phyloP scores from a whole-genome alignment of 352 stramenopile species.

The Phytopythium kandeliae region DNA sequence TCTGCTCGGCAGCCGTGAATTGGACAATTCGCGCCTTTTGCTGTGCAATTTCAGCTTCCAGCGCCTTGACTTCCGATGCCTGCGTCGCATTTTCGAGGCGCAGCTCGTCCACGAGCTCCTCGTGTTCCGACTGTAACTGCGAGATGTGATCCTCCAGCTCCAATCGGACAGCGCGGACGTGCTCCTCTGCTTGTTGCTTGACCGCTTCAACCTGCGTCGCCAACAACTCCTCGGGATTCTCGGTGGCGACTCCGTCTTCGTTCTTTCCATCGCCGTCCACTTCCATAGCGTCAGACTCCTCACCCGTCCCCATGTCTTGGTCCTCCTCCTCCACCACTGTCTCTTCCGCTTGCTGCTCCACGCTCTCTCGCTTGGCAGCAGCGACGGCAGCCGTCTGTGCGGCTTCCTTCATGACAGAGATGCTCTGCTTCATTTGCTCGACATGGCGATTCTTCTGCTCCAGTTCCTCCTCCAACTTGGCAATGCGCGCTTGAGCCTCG shows the following conservation, averaged over 20 bases:
- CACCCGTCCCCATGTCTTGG: slow-evolving; percentile 10
- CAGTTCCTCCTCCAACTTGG: slow-evolving; percentile 60
- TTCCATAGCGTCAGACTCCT: slow-evolving; percentile 27
- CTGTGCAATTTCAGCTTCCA: slow-evolving; percentile 65
- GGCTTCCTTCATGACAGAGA: slow-evolving; percentile 41
- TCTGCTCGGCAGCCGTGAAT: slow-evolving; percentile 67
- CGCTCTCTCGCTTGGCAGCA: slow-evolving; percentile 5
- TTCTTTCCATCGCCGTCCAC: slow-evolving; percentile 15
- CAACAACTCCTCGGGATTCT: slow-evolving; percentile 27
- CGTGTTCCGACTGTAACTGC: slow-evolving; percentile 41
- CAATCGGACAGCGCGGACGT: slow-evolving; percentile 43
- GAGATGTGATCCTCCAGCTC: slow-evolving; percentile 67
- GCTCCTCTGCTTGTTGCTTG: slow-evolving; percentile 49
- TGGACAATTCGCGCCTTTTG: slow-evolving; percentile 59
- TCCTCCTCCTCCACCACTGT: slow-evolving; percentile 12
- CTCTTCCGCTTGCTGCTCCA: slow-evolving; percentile 19
- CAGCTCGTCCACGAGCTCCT: slow-evolving; percentile 51
- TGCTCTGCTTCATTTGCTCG: slow-evolving; percentile 61
- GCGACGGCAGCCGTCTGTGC: slow-evolving; percentile 8
- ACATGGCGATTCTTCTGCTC: slow-evolving; percentile 65
- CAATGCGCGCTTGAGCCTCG: slow-evolving; percentile 40
- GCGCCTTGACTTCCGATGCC: slow-evolving; percentile 43
- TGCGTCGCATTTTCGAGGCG: slow-evolving; percentile 56
- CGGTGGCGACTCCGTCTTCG: slow-evolving; percentile 9
- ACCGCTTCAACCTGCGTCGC: slow-evolving; percentile 49